A percentile compares a stretch with the other conserved stretches of the same genome.
Evolutionary conservation across 306 rosid species (phyloP).

Genomic region (Quercus glauca): DNA sequence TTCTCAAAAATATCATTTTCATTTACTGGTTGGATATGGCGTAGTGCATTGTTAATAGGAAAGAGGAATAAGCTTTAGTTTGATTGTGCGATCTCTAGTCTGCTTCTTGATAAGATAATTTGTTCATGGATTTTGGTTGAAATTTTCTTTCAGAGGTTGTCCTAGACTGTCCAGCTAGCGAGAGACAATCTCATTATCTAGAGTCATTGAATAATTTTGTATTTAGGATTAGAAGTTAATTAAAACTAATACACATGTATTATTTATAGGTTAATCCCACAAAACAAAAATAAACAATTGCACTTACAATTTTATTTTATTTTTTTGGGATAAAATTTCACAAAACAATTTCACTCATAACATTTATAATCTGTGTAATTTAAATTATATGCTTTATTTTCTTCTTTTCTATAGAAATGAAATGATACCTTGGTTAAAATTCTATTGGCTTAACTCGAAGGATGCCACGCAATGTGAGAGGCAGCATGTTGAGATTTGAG

Average conservation of each 20-base stretch:
- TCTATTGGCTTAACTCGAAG: background rate
- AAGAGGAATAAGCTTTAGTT: background rate
- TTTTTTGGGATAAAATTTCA: too few species aligned
- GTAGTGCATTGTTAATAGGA: background rate
- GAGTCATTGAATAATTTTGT: too few species aligned
- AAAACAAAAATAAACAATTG: too few species aligned
- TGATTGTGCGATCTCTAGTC: background rate
- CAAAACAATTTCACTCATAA: too few species aligned
- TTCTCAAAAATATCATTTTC: background rate
- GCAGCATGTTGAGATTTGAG: background rate
- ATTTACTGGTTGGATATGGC: background rate
- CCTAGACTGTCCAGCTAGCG: background rate
- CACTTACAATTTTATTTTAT: too few species aligned
- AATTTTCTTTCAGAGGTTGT: background rate
- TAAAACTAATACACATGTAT: too few species aligned
- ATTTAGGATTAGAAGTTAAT: too few species aligned
- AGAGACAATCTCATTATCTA: background rate
- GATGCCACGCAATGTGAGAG: background rate
- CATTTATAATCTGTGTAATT: too few species aligned
- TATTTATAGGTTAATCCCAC: too few species aligned
- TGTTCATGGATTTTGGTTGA: background rate
- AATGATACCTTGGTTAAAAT: background rate
- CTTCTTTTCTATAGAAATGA: background rate
- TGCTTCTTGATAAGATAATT: background rate
- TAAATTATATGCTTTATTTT: background rate